These are phyloP conservation scores for Ambrosia hybrid DNA, from an alignment of 140 eudicot genomes.

Conservation along the genomic window DNA sequence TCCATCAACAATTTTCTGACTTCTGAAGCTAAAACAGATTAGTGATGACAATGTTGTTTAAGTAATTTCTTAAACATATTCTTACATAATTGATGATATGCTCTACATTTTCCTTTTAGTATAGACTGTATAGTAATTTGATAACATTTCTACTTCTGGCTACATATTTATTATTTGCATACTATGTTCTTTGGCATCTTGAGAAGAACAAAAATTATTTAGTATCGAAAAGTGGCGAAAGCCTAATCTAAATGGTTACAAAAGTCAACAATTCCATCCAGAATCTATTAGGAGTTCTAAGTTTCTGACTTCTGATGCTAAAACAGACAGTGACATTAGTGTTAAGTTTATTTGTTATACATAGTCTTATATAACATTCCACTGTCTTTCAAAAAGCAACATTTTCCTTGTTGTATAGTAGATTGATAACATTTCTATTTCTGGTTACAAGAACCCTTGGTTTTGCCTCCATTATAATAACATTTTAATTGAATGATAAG, in stretches of 20 bases:
- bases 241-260: not conserved
- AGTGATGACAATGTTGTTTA: not conserved
- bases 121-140: too few species aligned
- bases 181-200: not conserved
- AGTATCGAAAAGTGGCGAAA: not conserved
- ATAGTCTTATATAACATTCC: not conserved
- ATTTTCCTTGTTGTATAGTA: not conserved
- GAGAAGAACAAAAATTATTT: not conserved
- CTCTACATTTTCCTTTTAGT: too few species aligned
- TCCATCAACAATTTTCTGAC: conserved; percentile 4
- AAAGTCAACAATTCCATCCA: not conserved
- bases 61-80: not conserved
- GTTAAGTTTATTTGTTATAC: not conserved
- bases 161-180: not conserved
- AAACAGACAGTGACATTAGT: not conserved
- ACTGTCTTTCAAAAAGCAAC: not conserved
- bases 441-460: conserved; percentile 15
- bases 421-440: not conserved
- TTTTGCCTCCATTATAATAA: conserved; percentile 1
- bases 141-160: not conserved
- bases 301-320: conserved; percentile 9
- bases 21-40: not conserved
- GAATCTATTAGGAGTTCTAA: not conserved
- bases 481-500: not conserved
- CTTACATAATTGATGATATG: not conserved